These are phyloP conservation scores for Saccharum spontaneum DNA, from an alignment of 176 grass and related monocot genomes.

Conservation along the genomic window DNA sequence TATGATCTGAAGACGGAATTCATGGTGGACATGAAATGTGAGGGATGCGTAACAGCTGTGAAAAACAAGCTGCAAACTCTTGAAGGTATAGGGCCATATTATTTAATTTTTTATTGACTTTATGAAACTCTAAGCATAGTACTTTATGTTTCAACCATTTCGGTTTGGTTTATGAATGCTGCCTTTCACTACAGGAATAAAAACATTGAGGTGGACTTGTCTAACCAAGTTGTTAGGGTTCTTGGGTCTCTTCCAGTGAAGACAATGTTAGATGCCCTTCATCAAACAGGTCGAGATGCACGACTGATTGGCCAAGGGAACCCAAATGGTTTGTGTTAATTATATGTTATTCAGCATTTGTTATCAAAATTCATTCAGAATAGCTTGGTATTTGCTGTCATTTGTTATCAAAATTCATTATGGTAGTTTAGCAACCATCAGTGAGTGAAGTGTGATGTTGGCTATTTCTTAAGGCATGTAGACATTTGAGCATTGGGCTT, in stretches of 20 bases:
- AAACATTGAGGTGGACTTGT: slow-evolving; percentile 84
- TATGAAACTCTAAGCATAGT: neutral
- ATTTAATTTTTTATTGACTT: neutral
- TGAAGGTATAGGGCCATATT: slow-evolving; percentile 54
- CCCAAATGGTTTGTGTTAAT: slow-evolving; percentile 68
- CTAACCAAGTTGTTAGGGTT: slow-evolving; percentile 86
- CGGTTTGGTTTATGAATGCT: slow-evolving; percentile 1
- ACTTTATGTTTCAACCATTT: slow-evolving; percentile 19
- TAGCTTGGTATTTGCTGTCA: neutral
- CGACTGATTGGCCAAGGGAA: slow-evolving; percentile 92
- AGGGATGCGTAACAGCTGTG: slow-evolving; percentile 79
- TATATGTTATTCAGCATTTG: slow-evolving; percentile 19
- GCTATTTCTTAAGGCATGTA: neutral
- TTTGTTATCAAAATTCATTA: neutral
- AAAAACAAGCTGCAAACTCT: slow-evolving; percentile 66
- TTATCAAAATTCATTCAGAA: neutral
- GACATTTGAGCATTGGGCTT: neutral
- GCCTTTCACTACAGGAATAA: slow-evolving; percentile 59
- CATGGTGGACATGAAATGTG: slow-evolving; percentile 99
- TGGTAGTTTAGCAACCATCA: neutral
- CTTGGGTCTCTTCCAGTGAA: slow-evolving; percentile 80
- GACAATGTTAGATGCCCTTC: slow-evolving; percentile 75
- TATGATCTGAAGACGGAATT: slow-evolving; percentile 79
- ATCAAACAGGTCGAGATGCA: slow-evolving; percentile 68
- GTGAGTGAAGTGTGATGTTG: neutral